A percentile compares a stretch with the other conserved stretches of the same genome.
These are phyloP conservation scores for Penicillium sp. DNA, from an alignment of 2,329 filamentous ascomycete species.

Conservation along the genomic window DNA sequence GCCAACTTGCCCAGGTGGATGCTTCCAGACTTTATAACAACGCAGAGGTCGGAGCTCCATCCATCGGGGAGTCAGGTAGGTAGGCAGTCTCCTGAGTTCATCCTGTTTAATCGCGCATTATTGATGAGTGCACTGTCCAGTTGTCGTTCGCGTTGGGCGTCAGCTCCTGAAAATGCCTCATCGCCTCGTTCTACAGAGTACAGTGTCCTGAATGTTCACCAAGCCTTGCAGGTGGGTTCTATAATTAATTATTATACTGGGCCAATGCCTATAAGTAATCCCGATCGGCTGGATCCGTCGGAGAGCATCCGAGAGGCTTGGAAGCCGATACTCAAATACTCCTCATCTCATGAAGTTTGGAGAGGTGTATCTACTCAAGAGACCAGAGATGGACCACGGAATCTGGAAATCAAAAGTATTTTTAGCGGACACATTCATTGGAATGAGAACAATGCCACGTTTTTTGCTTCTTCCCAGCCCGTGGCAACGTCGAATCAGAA, in stretches of 20 bases:
- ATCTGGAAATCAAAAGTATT: not conserved
- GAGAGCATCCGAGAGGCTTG: conserved; percentile 4
- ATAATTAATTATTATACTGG: not conserved
- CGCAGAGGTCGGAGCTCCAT: not conserved
- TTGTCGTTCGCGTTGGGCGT: conserved; percentile 1
- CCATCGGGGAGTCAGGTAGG: not conserved
- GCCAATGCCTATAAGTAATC: not conserved
- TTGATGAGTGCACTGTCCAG: not conserved
- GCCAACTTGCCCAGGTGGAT: not conserved
- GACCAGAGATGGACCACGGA: not conserved
- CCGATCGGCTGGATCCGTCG: conserved; percentile 12
- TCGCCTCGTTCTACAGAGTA: not conserved
- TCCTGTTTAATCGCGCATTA: not conserved
- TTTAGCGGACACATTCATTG: not conserved
- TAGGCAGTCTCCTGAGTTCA: not conserved
- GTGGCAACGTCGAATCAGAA: conserved; percentile 9
- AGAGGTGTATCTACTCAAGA: not conserved
- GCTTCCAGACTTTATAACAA: not conserved
- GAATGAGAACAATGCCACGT: not conserved
- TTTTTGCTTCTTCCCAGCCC: conserved; percentile 11
- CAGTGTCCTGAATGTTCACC: not conserved
- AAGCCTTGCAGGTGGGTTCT: not conserved
- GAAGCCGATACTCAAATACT: not conserved
- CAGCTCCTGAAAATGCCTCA: conserved; percentile 16
- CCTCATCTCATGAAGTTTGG: not conserved